phyloP scores from a whole-genome alignment of 2,329 filamentous ascomycete species.

The Fusarium sp. region DNA sequence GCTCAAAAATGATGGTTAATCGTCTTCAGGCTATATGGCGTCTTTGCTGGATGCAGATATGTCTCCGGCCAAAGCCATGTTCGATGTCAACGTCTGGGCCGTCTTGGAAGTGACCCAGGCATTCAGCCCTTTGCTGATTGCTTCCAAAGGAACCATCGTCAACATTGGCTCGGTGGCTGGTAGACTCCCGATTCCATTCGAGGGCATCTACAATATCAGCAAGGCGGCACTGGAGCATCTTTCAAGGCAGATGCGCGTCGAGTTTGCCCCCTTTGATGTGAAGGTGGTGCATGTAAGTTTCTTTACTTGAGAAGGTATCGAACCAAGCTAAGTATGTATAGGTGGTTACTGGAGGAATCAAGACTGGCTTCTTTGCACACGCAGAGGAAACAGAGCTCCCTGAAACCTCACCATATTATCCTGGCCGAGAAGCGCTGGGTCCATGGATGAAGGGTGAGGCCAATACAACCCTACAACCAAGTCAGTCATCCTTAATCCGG shows the following conservation, averaged over 20 bases:
- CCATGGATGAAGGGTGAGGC: slow-evolving; percentile 28
- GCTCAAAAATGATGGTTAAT: background rate
- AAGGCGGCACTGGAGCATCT: slow-evolving; percentile 56
- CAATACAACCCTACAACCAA: slow-evolving; percentile 16
- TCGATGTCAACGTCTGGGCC: slow-evolving; percentile 54
- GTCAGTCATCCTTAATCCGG: background rate
- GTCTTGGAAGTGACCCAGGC: slow-evolving; percentile 53
- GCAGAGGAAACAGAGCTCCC: slow-evolving; percentile 55
- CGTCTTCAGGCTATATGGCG: slow-evolving; percentile 26
- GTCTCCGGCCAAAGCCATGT: slow-evolving; percentile 40
- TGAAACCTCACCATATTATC: slow-evolving; percentile 38
- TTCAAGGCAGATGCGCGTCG: slow-evolving; percentile 54
- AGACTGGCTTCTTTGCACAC: slow-evolving; percentile 51
- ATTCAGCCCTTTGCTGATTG: slow-evolving; percentile 53
- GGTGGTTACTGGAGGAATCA: slow-evolving; percentile 47
- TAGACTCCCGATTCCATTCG: slow-evolving; percentile 44
- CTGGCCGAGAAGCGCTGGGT: slow-evolving; percentile 23
- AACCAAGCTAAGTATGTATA: slow-evolving; percentile 10
- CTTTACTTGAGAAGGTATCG: no score
- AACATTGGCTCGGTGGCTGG: slow-evolving; percentile 55
- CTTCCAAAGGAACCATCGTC: slow-evolving; percentile 49
- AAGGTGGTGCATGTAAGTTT: slow-evolving; percentile 46
- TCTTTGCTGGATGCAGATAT: slow-evolving; percentile 39
- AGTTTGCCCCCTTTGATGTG: slow-evolving; percentile 51
- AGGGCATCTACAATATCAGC: slow-evolving; percentile 55